Evolutionary conservation across 1,284 basidiomycete species (phyloP), one percentile per base, ranked within the genome.

Genomic region (Schizophyllum amplum): DNA sequence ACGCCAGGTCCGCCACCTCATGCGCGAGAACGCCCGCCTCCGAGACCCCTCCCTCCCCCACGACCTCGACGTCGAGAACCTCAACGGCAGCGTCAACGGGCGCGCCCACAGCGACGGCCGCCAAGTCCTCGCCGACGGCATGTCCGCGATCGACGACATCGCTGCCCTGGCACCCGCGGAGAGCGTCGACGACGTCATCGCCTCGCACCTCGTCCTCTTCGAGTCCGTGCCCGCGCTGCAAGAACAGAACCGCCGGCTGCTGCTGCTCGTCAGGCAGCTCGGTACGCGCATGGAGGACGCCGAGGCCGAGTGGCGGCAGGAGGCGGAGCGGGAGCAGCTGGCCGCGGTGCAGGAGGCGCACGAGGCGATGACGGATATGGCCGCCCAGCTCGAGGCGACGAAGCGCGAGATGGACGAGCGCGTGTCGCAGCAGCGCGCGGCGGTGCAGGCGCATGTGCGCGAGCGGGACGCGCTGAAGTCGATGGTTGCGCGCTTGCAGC

Each of bases 201-300:
- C 92, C 22, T 90, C 90, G 66, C 82, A 94, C 64, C 83, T 99
- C 13, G 90, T 98, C 51, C 82, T 93, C 24, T 99, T 95, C 84
- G 79, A 79, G 51, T 90, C 86, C 1, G 83, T 98, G 52, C 79
- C 83, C 11, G 79, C 82, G 21, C 75, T 99, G 24, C 93, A 97
- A 65, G 82, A 87, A 53, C 94, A 97, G 73, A 99, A 99, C 69
- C 86, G 90, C 71, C 89, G 90, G 63, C 75, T 98, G 7, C 76
- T 99, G 26, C 86, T 82, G 66, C 85, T 97, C 60, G 86, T 90
- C 6, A 81, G 95, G 22, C 89, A 92, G 59, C 76, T 94, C 26
- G 89, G 86, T 6, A 72, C 77, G 42, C 87, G 87, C 73, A 81
- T 94, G 76, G 91, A 94, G 68, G 74, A 74, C 1, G 86, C 88